Conservation (phyloP, 352 stramenopile genomes). For the Phytophthora europaea region DNA sequence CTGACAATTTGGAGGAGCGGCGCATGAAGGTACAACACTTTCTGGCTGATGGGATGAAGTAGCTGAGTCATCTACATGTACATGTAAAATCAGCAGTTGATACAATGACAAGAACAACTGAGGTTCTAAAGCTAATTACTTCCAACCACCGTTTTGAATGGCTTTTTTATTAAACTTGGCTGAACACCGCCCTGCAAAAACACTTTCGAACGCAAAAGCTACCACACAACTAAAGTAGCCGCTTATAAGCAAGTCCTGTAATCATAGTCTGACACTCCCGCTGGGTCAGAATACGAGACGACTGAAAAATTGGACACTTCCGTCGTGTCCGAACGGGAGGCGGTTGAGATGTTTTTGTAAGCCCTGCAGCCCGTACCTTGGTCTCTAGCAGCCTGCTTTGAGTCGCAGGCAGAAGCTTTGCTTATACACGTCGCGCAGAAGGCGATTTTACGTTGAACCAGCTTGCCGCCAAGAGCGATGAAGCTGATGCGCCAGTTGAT, state of each 20-base stretch:
- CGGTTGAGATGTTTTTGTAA: neutral
- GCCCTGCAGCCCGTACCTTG: constrained; percentile 4
- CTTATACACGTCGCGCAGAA: constrained; percentile 44
- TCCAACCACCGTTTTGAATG: too few species aligned
- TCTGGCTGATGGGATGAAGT: neutral
- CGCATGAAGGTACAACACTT: neutral
- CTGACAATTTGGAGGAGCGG: neutral
- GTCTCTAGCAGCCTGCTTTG: constrained; percentile 9
- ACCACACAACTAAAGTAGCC: neutral
- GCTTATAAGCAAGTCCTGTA: constrained; percentile 2
- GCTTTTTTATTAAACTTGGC: too few species aligned
- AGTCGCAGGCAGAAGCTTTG: constrained; percentile 11
- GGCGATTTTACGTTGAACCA: constrained; percentile 29
- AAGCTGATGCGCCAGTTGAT: constrained; percentile 38
- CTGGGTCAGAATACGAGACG: constrained; percentile 1
- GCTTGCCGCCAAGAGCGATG: constrained; percentile 15
- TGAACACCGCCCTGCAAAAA: neutral
- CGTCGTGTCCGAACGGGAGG: constrained; percentile 4
- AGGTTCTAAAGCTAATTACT: neutral
- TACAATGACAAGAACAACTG: neutral
- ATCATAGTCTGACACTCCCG: neutral
- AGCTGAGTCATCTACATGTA: neutral
- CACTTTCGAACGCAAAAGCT: neutral
- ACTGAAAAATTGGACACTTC: constrained; percentile 1
- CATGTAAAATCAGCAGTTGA: neutral